Evolutionary conservation across 148 eudicot genomes (phyloP), one percentile per base, ranked within the genome.

Genomic region (Heliosperma pusillum): DNA sequence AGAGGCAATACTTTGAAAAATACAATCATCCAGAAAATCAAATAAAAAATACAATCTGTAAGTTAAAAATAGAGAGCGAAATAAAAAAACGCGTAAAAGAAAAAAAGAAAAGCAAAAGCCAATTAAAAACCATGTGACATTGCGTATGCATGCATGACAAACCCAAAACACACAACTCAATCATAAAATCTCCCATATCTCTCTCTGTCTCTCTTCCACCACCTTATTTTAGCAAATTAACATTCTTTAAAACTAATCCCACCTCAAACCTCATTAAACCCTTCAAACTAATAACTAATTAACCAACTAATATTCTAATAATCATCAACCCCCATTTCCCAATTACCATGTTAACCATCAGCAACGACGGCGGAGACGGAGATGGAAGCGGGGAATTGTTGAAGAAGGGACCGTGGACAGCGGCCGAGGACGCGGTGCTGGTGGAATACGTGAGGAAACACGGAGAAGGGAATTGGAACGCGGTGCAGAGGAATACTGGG

Each of bases 391-490:
- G 55, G 55, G 17, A 47, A 47, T 47, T 63, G 26, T 5, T 87
- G 75, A 93, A 90, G 81, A 93, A 93, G 61, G 97, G 97, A 60
- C 97, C 97, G 5, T 93, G 98, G 98, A 87, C 95, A 4, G 78
- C 93, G 0, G 70, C 83, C 0, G 98, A 93, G 70, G 98, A 93
- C 50, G 85, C 83, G 61, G 86, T 93, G 56, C 69, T 93, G 81
- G 56, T 86, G 12, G 97, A 93, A 29, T 91, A 93, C 65, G 98
- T 93, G 69, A 85, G 70, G 73, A 87, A 81, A 67, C 84, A 93
- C n/a, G 98, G 98, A 0, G 96, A 91, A 73, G 98, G 98, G 26
- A 93, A 93, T 63, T 93, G 98, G 98, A 93, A 93, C 63, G 91
- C 90, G 0, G 93, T 93, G 12, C 93, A 91, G 80, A 83, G 84